Conservation (phyloP, 2,329 filamentous ascomycete species). For the Paraconiothyrium sp. region DNA sequence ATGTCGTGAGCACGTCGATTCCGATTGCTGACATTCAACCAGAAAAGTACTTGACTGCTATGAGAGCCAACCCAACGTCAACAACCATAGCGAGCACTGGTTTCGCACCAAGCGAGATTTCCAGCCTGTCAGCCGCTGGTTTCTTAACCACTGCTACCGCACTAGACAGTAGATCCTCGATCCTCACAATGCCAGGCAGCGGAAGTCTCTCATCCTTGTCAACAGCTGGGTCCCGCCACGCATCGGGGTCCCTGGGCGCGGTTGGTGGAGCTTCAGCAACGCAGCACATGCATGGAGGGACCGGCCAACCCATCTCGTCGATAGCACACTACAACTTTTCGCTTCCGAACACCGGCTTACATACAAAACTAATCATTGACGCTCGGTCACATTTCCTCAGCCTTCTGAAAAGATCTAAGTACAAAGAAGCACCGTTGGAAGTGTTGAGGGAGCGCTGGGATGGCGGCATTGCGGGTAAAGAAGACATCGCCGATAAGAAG, state of each 20-base stretch:
- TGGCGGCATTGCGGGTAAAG: constrained; percentile 65
- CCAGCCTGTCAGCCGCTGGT: constrained; percentile 70
- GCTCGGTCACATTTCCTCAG: constrained; percentile 70
- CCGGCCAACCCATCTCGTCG: constrained; percentile 25
- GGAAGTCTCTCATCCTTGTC: constrained; percentile 67
- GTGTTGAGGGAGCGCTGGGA: constrained; percentile 75
- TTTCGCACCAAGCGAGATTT: constrained; percentile 60
- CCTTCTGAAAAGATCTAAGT: constrained; percentile 67
- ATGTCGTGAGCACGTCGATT: neutral
- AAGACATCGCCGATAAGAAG: constrained; percentile 59
- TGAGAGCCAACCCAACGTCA: constrained; percentile 62
- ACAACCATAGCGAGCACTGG: constrained; percentile 51
- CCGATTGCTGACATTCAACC: constrained; percentile 17
- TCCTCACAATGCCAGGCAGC: constrained; percentile 54
- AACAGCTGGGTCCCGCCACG: constrained; percentile 67
- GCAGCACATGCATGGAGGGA: constrained; percentile 72
- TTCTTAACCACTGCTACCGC: constrained; percentile 67
- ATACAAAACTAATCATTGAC: constrained; percentile 71
- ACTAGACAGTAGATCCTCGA: constrained; percentile 46
- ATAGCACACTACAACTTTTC: constrained; percentile 62
- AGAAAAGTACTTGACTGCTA: constrained; percentile 61
- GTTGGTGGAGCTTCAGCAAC: constrained; percentile 75
- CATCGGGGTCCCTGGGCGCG: constrained; percentile 74
- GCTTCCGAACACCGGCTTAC: constrained; percentile 72
- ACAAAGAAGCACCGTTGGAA: constrained; percentile 70